These are phyloP conservation scores for Sophora flavescens DNA, from an alignment of 306 rosid genomes.

Conservation along the genomic window DNA sequence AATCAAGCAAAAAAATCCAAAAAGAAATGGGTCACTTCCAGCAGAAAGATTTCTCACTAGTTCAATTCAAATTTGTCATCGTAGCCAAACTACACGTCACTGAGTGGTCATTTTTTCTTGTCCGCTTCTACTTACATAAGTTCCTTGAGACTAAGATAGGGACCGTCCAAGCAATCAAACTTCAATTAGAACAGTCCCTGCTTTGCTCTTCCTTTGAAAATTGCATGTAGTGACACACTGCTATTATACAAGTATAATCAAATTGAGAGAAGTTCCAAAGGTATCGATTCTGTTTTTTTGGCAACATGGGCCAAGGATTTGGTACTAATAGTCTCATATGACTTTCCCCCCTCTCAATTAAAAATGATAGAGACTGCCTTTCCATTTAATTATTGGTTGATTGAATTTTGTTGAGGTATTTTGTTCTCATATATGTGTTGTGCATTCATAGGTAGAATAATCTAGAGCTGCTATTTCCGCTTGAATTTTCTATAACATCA, in stretches of 20 bases:
- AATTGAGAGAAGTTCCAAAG: constrained; percentile 15
- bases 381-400: not conserved
- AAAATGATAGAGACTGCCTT: not conserved
- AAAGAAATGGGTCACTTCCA: not conserved
- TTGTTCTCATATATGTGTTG: not conserved
- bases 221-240: constrained; percentile 45
- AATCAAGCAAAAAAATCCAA: not conserved
- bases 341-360: constrained; percentile 13
- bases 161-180: constrained; percentile 49
- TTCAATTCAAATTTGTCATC: constrained; percentile 7
- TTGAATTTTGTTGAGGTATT: not conserved
- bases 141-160: constrained; percentile 38
- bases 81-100: not conserved
- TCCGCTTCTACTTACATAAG: not conserved
- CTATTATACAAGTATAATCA: constrained; percentile 12
- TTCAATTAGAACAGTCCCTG: not conserved
- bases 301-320: constrained; percentile 41
- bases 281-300: not conserved
- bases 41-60: not conserved
- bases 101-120: constrained; percentile 31
- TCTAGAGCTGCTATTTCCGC: not conserved
- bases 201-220: constrained; percentile 42
- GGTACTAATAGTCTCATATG: constrained; percentile 12
- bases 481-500: not conserved
- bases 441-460: not conserved